Conservation (phyloP, 106 monocot species). For the Ottelia alismoides region DNA sequence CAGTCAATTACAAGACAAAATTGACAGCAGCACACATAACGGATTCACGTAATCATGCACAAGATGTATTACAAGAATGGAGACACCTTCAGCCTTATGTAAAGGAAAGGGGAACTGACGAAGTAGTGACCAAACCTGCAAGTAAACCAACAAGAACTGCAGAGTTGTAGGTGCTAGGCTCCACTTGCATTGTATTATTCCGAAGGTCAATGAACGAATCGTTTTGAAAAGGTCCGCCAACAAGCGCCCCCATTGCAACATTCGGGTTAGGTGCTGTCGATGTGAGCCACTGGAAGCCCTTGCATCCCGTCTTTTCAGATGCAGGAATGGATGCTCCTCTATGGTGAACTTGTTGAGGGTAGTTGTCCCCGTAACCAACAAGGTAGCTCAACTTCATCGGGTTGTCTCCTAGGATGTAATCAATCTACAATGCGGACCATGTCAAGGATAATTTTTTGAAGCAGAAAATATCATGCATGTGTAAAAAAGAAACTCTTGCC, state of each 20-base stretch:
- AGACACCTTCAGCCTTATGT: too few species aligned
- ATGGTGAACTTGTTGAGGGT: constrained; percentile 74
- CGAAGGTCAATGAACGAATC: constrained; percentile 55
- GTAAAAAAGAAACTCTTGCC: too few species aligned
- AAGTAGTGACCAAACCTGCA: constrained; percentile 54
- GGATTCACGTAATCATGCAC: too few species aligned
- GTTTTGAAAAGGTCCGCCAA: constrained; percentile 59
- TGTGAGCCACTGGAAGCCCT: constrained; percentile 35
- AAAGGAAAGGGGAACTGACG: too few species aligned
- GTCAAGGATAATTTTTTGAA: background rate
- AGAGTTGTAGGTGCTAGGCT: constrained; percentile 62
- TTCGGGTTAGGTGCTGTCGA: constrained; percentile 55
- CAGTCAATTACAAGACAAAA: too few species aligned
- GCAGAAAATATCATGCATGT: background rate
- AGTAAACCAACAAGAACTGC: constrained; percentile 55
- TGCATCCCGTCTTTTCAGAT: constrained; percentile 29
- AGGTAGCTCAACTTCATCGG: constrained; percentile 78
- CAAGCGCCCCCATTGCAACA: constrained; percentile 49
- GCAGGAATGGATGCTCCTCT: constrained; percentile 73
- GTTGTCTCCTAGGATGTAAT: constrained; percentile 69
- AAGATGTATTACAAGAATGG: too few species aligned
- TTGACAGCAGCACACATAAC: too few species aligned
- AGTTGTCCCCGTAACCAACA: constrained; percentile 54
- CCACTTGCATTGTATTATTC: constrained; percentile 55
- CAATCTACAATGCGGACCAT: constrained; percentile 20